phyloP scores from a whole-genome alignment of 768 basidiomycete species.

The Rhodotorula diobovata region DNA sequence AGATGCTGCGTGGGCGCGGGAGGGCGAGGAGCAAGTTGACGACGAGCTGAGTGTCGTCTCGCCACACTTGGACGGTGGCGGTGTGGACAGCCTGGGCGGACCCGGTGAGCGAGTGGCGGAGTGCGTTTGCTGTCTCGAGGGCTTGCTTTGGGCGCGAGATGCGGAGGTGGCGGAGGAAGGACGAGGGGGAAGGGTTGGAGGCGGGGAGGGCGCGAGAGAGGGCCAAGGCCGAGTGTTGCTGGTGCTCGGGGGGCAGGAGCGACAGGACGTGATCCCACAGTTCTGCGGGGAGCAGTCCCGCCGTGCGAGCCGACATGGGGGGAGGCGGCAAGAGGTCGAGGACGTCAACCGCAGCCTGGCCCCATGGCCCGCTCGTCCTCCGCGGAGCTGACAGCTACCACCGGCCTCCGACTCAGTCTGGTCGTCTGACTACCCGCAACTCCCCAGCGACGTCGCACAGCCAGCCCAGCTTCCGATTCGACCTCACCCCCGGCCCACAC shows the following conservation, averaged over 20 bases:
- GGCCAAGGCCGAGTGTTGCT: constrained; percentile 58
- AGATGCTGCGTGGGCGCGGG: constrained; percentile 54
- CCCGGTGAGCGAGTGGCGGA: constrained; percentile 47
- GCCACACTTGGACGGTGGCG: constrained; percentile 21
- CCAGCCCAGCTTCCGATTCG: too few species aligned
- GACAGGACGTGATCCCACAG: constrained; percentile 61
- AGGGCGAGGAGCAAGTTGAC: constrained; percentile 57
- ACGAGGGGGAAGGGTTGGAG: constrained; percentile 54
- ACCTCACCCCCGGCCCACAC: too few species aligned
- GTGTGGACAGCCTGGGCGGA: constrained; percentile 13
- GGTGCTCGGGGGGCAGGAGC: constrained; percentile 53
- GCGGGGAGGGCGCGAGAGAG: constrained; percentile 64
- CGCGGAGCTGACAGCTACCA: too few species aligned
- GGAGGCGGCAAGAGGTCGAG: too few species aligned
- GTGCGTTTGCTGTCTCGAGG: constrained; percentile 57
- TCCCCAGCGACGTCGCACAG: too few species aligned
- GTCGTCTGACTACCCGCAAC: too few species aligned
- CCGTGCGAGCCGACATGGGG: too few species aligned
- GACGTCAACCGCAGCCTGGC: too few species aligned
- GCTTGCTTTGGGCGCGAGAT: constrained; percentile 57
- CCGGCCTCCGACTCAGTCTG: too few species aligned
- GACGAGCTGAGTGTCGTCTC: constrained; percentile 40
- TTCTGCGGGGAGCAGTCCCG: constrained; percentile 57
- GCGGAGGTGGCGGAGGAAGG: constrained; percentile 60
- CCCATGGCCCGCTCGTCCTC: too few species aligned